Conservation (phyloP, 257 asterid species). For the Nicotiana noctiflora region DNA sequence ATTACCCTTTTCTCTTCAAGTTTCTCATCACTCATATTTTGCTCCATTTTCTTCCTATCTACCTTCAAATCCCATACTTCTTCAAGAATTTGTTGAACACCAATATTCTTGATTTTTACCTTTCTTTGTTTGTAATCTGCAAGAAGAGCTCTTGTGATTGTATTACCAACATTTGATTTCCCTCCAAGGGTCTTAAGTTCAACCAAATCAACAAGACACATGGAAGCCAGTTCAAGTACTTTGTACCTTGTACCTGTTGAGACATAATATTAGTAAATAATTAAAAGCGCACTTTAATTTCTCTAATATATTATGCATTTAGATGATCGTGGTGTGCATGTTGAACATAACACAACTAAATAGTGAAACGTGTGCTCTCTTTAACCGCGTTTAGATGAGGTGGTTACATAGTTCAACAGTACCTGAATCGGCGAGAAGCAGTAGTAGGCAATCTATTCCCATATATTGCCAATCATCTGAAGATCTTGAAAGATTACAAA, state of each 20-base stretch:
- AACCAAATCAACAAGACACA: slow-evolving; percentile 48
- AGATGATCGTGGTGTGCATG: background rate
- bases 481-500: slow-evolving; percentile 66
- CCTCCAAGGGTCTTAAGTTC: slow-evolving; percentile 54
- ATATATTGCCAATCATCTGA: slow-evolving; percentile 84
- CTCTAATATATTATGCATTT: background rate
- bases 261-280: background rate
- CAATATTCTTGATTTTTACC: slow-evolving; percentile 23
- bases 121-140: slow-evolving; percentile 23
- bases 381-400: background rate
- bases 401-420: background rate
- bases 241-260: slow-evolving; percentile 34
- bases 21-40: slow-evolving; percentile 31
- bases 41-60: slow-evolving; percentile 33
- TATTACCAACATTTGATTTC: slow-evolving; percentile 46
- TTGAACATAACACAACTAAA: background rate
- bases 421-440: slow-evolving; percentile 60
- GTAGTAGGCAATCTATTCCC: slow-evolving; percentile 69
- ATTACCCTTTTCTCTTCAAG: slow-evolving; percentile 31
- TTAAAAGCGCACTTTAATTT: background rate
- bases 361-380: background rate
- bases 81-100: slow-evolving; percentile 25
- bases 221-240: slow-evolving; percentile 23
- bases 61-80: slow-evolving; percentile 36
- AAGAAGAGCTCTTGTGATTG: slow-evolving; percentile 41